These are phyloP conservation scores for Metschnikowia lachancei DNA, from an alignment of 805 yeast genomes.

Conservation along the genomic window DNA sequence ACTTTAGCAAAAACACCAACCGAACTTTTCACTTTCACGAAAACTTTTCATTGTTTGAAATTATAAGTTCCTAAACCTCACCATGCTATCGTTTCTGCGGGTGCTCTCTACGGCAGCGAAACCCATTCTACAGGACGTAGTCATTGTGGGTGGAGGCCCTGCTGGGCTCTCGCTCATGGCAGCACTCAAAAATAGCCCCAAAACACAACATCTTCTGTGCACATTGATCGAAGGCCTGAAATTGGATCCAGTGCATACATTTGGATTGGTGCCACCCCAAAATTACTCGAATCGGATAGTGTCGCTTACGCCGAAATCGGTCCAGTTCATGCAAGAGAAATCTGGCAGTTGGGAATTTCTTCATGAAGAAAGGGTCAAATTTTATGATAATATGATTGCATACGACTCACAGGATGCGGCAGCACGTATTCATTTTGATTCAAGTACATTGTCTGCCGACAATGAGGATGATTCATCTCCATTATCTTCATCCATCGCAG, in stretches of 20 bases:
- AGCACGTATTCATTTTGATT: conserved; percentile 70
- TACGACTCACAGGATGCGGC: conserved; percentile 74
- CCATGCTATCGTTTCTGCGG: conserved; percentile 13
- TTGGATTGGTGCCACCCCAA: conserved; percentile 44
- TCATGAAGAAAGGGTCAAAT: conserved; percentile 65
- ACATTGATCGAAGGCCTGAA: conserved; percentile 73
- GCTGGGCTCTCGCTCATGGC: conserved; percentile 89
- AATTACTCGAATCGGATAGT: conserved; percentile 75
- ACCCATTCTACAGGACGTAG: conserved; percentile 53
- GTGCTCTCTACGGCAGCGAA: conserved; percentile 13
- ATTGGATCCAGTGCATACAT: conserved; percentile 49
- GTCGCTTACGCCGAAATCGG: conserved; percentile 79
- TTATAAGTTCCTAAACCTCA: not conserved
- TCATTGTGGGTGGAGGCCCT: conserved; percentile 95
- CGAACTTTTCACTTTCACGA: no score
- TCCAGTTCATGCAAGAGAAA: conserved; percentile 53
- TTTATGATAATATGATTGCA: conserved; percentile 78
- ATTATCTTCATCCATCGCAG: conserved; percentile 45
- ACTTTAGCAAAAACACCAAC: not conserved
- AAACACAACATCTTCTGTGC: conserved; percentile 57
- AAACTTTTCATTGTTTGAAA: no score
- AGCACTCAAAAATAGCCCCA: conserved; percentile 68
- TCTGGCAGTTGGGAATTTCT: conserved; percentile 79
- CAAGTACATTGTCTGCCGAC: conserved; percentile 39
- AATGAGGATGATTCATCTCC: conserved; percentile 9